Conservation (phyloP, 768 basidiomycete genomes). For the Leccinellum luteum region DNA sequence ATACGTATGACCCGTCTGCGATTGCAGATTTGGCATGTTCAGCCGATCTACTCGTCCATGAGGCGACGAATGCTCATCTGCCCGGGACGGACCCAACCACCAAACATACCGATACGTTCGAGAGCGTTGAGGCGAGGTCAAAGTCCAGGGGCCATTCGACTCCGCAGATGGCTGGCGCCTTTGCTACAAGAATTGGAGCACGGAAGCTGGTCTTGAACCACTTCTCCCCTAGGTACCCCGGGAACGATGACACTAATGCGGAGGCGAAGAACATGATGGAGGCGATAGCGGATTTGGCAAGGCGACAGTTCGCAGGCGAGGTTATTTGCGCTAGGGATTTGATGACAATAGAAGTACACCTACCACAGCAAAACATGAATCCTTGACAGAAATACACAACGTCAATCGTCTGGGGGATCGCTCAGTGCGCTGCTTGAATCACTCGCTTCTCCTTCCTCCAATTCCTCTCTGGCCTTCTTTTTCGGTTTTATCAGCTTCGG, state of each 20-base stretch:
- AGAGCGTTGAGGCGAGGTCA: constrained; percentile 58
- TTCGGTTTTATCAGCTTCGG: constrained; percentile 46
- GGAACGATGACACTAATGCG: constrained; percentile 52
- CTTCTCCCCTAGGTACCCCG: constrained; percentile 79
- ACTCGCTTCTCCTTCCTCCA: constrained; percentile 86
- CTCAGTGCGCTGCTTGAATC: constrained; percentile 77
- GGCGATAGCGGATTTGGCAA: constrained; percentile 58
- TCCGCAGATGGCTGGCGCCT: constrained; percentile 84
- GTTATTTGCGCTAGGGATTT: constrained; percentile 73
- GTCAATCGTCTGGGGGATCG: constrained; percentile 63
- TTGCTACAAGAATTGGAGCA: constrained; percentile 66
- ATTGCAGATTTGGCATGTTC: constrained; percentile 58
- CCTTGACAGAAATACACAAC: constrained; percentile 1
- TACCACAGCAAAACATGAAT: constrained; percentile 25
- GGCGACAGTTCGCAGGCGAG: constrained; percentile 48
- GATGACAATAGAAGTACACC: constrained; percentile 62
- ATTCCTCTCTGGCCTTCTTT: constrained; percentile 62
- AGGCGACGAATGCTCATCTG: constrained; percentile 86
- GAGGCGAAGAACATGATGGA: constrained; percentile 57
- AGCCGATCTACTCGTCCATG: constrained; percentile 78
- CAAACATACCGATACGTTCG: constrained; percentile 59
- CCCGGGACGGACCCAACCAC: constrained; percentile 59
- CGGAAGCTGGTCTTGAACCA: constrained; percentile 74
- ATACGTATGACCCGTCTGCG: constrained; percentile 77
- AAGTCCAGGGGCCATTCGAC: constrained; percentile 87